A percentile compares a stretch with the other conserved stretches of the same genome.
phyloP scores from a whole-genome alignment of 139 green algal species.

The Limnomonas spitsbergensis region DNA sequence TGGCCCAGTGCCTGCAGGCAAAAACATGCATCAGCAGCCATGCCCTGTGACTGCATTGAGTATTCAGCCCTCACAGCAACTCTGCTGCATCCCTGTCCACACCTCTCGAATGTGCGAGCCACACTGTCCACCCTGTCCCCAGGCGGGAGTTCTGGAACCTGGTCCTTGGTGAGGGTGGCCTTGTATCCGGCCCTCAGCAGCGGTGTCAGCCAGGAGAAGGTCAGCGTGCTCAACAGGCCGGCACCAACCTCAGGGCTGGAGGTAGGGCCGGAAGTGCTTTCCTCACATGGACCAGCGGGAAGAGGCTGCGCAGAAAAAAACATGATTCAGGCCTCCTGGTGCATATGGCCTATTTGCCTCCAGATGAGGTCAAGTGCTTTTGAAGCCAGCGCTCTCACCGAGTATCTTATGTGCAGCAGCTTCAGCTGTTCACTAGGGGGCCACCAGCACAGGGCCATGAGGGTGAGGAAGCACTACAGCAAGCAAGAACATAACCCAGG shows the following conservation, averaged over 20 bases:
- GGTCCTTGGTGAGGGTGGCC: background rate
- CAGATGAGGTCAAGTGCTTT: background rate
- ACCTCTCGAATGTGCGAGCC: background rate
- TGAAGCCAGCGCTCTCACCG: background rate
- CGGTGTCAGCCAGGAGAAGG: conserved; percentile 14
- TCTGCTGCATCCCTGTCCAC: no score
- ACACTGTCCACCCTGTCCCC: background rate
- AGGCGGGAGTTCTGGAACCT: conserved; percentile 10
- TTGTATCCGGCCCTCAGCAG: conserved; percentile 11
- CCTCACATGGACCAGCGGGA: no score
- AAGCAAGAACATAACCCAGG: no score
- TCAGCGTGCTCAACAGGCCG: background rate
- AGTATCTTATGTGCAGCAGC: background rate
- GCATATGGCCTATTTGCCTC: background rate
- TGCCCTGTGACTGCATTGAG: no score
- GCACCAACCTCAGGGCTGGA: background rate
- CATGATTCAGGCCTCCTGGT: background rate
- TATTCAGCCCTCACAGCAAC: no score
- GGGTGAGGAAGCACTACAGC: background rate
- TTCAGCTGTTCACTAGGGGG: background rate
- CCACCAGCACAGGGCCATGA: background rate
- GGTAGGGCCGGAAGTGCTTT: no score
- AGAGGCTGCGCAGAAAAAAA: no score
- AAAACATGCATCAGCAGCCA: background rate
- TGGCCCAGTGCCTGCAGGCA: conserved; percentile 3